Percentiles rank a stretch among this genome's conserved stretches.
phyloP scores from a whole-genome alignment of 345 rosid genomes.

The Salix viminalis region DNA sequence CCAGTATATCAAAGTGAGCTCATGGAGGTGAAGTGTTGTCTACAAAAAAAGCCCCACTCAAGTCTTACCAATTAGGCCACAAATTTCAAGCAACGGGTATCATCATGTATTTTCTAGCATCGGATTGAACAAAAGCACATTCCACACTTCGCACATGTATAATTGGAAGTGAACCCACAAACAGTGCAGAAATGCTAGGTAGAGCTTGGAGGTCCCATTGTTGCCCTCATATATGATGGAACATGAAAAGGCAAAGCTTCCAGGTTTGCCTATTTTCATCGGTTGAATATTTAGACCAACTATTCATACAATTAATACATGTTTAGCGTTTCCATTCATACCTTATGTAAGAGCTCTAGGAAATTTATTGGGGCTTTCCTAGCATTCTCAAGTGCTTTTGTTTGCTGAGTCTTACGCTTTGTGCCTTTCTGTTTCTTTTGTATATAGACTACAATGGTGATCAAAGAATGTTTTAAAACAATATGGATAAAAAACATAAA shows the following conservation, averaged over 20 bases:
- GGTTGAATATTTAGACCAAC: slow-evolving; percentile 3
- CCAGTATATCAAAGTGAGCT: too few species aligned
- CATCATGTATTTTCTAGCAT: slow-evolving; percentile 75
- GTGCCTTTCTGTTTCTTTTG: slow-evolving; percentile 83
- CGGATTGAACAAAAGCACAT: slow-evolving; percentile 73
- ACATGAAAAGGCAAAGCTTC: slow-evolving; percentile 76
- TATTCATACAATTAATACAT: background rate
- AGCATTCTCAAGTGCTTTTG: slow-evolving; percentile 89
- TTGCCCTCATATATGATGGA: slow-evolving; percentile 73
- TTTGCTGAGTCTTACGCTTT: slow-evolving; percentile 85
- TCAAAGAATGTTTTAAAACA: too few species aligned
- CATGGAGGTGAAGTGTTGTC: too few species aligned
- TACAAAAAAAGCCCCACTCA: too few species aligned
- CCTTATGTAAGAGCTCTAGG: slow-evolving; percentile 85
- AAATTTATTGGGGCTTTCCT: slow-evolving; percentile 85
- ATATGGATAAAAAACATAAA: background rate
- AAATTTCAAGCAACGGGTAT: slow-evolving; percentile 86
- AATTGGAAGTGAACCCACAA: slow-evolving; percentile 65
- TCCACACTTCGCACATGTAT: slow-evolving; percentile 80
- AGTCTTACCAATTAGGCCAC: slow-evolving; percentile 49
- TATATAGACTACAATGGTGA: slow-evolving; percentile 48
- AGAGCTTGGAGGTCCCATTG: slow-evolving; percentile 76
- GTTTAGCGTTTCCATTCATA: slow-evolving; percentile 5
- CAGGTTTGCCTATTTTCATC: slow-evolving; percentile 56
- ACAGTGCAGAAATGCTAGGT: slow-evolving; percentile 76